A percentile compares a stretch with the other conserved stretches of the same genome.
Conservation (phyloP, 441 rosid genomes). For the Aleurites moluccanus region DNA sequence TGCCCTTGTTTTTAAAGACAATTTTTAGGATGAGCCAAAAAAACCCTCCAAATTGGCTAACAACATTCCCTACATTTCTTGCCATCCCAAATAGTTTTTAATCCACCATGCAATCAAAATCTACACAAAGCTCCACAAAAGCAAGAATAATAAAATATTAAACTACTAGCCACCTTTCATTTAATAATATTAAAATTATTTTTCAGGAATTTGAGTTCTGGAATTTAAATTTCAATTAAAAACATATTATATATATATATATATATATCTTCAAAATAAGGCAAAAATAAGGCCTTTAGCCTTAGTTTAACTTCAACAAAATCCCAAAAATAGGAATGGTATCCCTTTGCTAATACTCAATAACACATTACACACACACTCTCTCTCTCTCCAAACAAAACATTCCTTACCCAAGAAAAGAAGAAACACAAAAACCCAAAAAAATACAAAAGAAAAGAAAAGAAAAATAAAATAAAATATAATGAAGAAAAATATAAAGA, state of each 20-base stretch:
- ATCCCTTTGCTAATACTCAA: slow-evolving; percentile 13
- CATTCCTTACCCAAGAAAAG: slow-evolving; percentile 21
- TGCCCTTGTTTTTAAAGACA: slow-evolving; percentile 39
- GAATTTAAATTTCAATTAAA: no score
- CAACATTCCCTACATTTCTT: slow-evolving; percentile 23
- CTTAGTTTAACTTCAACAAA: slow-evolving; percentile 1
- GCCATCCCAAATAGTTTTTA: background rate
- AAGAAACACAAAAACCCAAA: slow-evolving; percentile 21
- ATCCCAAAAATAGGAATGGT: background rate
- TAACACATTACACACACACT: background rate
- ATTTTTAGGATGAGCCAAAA: slow-evolving; percentile 14
- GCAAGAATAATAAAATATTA: background rate
- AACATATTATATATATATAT: background rate
- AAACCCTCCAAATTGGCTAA: slow-evolving; percentile 12
- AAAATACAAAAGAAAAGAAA: no score
- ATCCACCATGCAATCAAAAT: background rate
- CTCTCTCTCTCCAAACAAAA: background rate
- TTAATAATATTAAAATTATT: no score
- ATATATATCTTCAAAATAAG: background rate
- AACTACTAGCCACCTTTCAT: no score
- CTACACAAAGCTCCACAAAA: slow-evolving; percentile 11
- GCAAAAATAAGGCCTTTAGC: background rate
- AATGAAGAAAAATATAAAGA: slow-evolving; percentile 3
- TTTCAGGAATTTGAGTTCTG: no score
- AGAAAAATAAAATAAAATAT: background rate